Conservation (phyloP, 2,329 filamentous ascomycete species). For the Zalaria obscura region DNA sequence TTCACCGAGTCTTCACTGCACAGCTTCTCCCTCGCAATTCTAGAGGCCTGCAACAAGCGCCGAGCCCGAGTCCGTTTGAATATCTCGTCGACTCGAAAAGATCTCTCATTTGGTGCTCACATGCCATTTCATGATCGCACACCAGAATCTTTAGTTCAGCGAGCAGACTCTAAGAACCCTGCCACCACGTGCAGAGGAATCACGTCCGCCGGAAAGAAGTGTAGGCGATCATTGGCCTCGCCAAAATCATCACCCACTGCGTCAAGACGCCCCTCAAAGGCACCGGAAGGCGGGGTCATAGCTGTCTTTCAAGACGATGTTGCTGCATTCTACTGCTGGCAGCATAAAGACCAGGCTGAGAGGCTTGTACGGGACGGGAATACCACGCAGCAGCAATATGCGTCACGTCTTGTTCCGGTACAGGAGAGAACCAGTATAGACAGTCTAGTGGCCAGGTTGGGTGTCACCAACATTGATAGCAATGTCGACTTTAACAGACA, state of each 20-base stretch:
- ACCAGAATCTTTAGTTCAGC: constrained; percentile 64
- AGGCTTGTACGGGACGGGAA: constrained; percentile 16
- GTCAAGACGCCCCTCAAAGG: constrained; percentile 11
- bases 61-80: too few species aligned
- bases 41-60: too few species aligned
- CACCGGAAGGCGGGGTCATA: constrained; percentile 21
- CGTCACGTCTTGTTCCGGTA: constrained; percentile 26
- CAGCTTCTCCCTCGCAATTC: too few species aligned
- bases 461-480: constrained; percentile 17
- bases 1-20: too few species aligned
- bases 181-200: constrained; percentile 78
- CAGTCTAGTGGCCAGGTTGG: constrained; percentile 67
- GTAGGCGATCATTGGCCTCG: constrained; percentile 55
- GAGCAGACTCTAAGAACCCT: constrained; percentile 75
- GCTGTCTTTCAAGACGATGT: constrained; percentile 37
- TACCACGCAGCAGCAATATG: constrained; percentile 3
- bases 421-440: constrained; percentile 67
- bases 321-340: constrained; percentile 70
- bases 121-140: constrained; percentile 29
- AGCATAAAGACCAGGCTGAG: constrained; percentile 78
- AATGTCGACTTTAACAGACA: too few species aligned
- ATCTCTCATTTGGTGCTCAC: too few species aligned
- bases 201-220: constrained; percentile 68
- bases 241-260: constrained; percentile 21
- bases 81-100: too few species aligned